A percentile compares a stretch with the other conserved stretches of the same genome.
phyloP scores from a whole-genome alignment of 305 asterid genomes.

The Fraxinus baroniana region DNA sequence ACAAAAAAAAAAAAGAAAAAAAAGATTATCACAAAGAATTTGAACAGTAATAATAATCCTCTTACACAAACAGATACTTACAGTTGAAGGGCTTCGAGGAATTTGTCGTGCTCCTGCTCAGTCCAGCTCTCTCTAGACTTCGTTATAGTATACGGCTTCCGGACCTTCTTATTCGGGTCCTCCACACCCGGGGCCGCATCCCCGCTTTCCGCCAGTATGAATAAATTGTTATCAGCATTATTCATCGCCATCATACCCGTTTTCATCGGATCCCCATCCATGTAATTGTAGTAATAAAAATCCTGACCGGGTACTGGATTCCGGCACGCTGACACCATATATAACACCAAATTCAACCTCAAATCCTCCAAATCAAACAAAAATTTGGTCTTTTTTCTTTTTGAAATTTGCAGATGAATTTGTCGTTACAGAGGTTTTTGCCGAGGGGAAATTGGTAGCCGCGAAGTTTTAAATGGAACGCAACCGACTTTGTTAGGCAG shows the following conservation, averaged over 20 bases:
- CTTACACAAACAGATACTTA: constrained; percentile 32
- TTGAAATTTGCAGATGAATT: neutral
- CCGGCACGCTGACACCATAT: constrained; percentile 77
- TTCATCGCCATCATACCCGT: constrained; percentile 31
- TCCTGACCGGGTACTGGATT: constrained; percentile 54
- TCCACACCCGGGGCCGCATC: constrained; percentile 40
- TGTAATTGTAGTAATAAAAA: constrained; percentile 30
- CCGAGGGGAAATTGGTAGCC: neutral
- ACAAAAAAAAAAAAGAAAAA: no score
- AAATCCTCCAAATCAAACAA: no score
- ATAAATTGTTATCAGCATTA: constrained; percentile 4
- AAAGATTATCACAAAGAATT: no score
- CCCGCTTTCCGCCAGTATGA: constrained; percentile 27
- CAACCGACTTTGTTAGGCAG: constrained; percentile 37
- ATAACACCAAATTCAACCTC: constrained; percentile 3
- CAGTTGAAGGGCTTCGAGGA: constrained; percentile 84
- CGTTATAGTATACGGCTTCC: constrained; percentile 83
- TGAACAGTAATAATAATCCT: neutral
- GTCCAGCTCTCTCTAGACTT: constrained; percentile 97
- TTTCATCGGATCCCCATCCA: constrained; percentile 45
- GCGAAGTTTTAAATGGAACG: constrained; percentile 20
- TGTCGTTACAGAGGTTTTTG: neutral
- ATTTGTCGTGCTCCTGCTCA: constrained; percentile 86
- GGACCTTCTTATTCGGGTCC: constrained; percentile 67
- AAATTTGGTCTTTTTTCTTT: neutral